Base-by-base conservation (phyloP, 257 asterid genomes). In the Solanum verrucosum region DNA sequence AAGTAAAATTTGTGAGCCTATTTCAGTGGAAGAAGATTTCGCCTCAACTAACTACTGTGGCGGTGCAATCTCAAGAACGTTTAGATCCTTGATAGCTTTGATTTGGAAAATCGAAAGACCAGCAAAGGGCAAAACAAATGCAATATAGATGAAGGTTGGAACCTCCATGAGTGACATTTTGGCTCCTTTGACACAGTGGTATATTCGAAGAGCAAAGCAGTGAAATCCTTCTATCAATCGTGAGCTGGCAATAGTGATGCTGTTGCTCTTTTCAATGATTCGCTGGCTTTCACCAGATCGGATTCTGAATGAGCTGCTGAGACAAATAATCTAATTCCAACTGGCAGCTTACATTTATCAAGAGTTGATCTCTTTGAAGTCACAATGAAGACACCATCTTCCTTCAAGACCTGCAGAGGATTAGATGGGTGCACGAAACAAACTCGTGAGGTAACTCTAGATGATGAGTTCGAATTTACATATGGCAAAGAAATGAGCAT, bases 291-390 rank as follows among this genome's bases (percentile, higher is more conserved):
- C 79, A 65, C 90, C 84, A 94, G 87, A 93, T 96, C 98, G 0
- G 93, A 72, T 89, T 94, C 95, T 59, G 98, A 89, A 91, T 96
- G 99, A 82, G 91, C 97, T 37, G 99, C 97, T 68, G 98, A 96
- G 25, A 93, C 93, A n/a, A 88, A 93, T 85, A 94, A 86, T 88
- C 96, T 94, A 60, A 96, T 92, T 84, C 98, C 99, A n/a, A 88
- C 94, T 1, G 98, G 98, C 82, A 95, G 88, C 83, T 92, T 92
- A 94, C 98, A 96, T 90, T 93, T 96, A 92, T 96, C 99, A 12
- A 95, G 89, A 9, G 92, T 91, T 11, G 98, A 94, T 91, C 98
- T 88, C 91, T 90, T 96, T 31, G 98, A 92, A 67, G 95, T 91
- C n/a, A 91, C 94, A 67, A 96, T 92, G 75, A 95, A 93, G 74